Conservation (phyloP, 345 rosid species). For the Rhodamnia rubescens region DNA sequence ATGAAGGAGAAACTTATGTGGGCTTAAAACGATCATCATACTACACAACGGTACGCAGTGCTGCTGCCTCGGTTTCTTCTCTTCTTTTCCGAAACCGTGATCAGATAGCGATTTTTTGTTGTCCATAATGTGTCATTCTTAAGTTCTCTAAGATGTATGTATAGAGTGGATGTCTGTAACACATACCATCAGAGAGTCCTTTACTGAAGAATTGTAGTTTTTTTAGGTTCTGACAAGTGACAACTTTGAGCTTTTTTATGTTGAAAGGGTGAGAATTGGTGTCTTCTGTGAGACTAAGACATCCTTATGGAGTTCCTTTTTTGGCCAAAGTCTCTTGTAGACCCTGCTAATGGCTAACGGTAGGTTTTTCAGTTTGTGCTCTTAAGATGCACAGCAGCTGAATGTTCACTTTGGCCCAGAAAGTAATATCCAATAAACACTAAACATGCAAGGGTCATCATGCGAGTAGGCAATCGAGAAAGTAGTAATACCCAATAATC, state of each 20-base stretch:
- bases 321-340: not conserved
- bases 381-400: not conserved
- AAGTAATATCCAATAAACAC: not conserved
- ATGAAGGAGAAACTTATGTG: constrained; percentile 59
- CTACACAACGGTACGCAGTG: not conserved
- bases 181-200: not conserved
- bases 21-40: not conserved
- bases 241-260: not conserved
- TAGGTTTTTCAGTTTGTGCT: not conserved
- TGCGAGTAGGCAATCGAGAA: no score
- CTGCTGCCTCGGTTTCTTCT: not conserved
- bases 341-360: not conserved
- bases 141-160: not conserved
- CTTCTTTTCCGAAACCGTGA: not conserved
- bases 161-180: not conserved
- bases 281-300: not conserved
- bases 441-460: no score
- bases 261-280: not conserved
- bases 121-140: not conserved
- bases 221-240: not conserved
- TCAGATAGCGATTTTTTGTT: not conserved
- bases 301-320: not conserved
- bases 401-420: not conserved
- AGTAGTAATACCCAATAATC: no score
- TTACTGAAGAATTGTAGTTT: not conserved